Conservation (phyloP, 768 basidiomycete species). For the Tylopilus plumbeoviolaceoides region DNA sequence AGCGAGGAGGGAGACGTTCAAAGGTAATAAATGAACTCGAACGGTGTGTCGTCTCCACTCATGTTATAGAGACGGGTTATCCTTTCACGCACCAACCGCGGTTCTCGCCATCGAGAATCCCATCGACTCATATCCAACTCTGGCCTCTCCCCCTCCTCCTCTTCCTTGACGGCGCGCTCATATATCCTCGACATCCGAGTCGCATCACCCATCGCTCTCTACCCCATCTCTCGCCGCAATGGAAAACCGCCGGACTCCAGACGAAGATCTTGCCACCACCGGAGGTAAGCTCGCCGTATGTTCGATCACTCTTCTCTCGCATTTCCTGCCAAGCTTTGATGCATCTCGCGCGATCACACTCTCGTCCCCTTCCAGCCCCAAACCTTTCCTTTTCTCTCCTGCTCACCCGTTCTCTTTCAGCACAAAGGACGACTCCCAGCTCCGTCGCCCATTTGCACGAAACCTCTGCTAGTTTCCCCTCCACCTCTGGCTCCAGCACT, state of each 20-base stretch:
- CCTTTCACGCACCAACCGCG: neutral
- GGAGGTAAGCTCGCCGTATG: slow-evolving; percentile 27
- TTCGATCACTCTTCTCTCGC: slow-evolving; percentile 10
- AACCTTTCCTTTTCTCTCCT: neutral
- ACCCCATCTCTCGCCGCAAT: slow-evolving; percentile 17
- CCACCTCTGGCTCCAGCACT: neutral
- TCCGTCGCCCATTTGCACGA: neutral
- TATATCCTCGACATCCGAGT: neutral
- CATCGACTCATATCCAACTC: slow-evolving; percentile 3
- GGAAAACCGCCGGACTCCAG: slow-evolving; percentile 19
- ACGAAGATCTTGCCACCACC: slow-evolving; percentile 15
- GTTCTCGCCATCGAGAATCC: slow-evolving; percentile 17
- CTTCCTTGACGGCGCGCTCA: neutral
- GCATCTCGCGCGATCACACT: slow-evolving; percentile 15
- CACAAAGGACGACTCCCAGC: slow-evolving; percentile 1
- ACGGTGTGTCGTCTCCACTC: neutral
- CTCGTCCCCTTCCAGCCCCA: neutral
- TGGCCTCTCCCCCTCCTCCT: neutral
- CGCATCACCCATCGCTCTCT: neutral
- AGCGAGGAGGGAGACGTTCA: neutral
- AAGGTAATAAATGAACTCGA: slow-evolving; percentile 1
- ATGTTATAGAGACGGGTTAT: neutral
- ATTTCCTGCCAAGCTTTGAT: slow-evolving; percentile 7
- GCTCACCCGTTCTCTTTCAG: slow-evolving; percentile 11
- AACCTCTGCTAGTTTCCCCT: neutral